Evolutionary conservation across 1,284 basidiomycete species (phyloP).

Genomic region (Moesziomyces globuligerus): DNA sequence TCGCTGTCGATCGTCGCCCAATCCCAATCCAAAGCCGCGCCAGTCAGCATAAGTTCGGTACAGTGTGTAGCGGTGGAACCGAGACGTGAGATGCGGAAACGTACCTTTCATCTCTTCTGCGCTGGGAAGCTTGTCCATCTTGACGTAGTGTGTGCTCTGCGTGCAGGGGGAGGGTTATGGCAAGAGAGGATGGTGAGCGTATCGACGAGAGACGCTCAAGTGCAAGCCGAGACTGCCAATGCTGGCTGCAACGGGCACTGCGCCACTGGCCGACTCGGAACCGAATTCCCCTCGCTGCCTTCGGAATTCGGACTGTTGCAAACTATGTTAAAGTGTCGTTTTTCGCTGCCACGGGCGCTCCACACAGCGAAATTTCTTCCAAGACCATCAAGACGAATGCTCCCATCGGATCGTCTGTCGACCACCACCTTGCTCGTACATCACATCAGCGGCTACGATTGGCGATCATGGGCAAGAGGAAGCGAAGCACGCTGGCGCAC

Average conservation of each 20-base stretch:
- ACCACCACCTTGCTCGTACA: background rate
- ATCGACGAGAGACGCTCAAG: constrained; percentile 1
- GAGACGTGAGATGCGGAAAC: background rate
- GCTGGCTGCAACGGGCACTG: background rate
- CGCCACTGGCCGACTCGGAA: no score
- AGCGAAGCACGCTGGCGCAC: constrained; percentile 29
- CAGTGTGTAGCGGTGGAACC: background rate
- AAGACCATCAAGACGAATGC: background rate
- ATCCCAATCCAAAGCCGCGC: background rate
- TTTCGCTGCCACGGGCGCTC: no score
- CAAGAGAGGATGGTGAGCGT: background rate
- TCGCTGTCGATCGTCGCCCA: constrained; percentile 20
- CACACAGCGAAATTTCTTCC: constrained; percentile 6
- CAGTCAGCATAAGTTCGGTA: background rate
- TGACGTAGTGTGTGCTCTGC: background rate
- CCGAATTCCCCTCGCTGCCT: no score
- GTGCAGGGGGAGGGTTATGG: background rate
- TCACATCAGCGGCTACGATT: background rate
- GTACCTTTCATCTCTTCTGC: constrained; percentile 52
- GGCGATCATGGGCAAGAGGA: constrained; percentile 37
- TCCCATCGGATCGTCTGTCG: background rate
- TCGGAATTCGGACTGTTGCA: no score
- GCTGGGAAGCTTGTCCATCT: constrained; percentile 50
- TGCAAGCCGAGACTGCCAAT: no score
- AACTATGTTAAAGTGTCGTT: no score